Conservation (phyloP, 1,284 basidiomycete genomes). For the Ustilago bromivora region DNA sequence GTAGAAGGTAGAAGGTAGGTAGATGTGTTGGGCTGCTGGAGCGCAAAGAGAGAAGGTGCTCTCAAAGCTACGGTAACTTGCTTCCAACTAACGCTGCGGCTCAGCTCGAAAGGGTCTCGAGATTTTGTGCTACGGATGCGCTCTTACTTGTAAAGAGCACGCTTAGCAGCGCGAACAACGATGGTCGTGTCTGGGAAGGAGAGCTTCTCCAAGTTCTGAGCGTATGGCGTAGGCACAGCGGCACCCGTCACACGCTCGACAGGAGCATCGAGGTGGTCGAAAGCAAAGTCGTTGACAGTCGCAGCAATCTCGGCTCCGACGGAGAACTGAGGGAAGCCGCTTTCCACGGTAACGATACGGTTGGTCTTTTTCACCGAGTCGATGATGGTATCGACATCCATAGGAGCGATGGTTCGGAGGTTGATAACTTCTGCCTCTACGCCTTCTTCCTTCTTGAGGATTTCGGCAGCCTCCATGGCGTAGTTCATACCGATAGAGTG, state of each 20-base stretch:
- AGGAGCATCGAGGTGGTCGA: constrained; percentile 79
- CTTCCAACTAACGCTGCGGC: background rate
- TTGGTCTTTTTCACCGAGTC: constrained; percentile 98
- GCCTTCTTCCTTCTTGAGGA: constrained; percentile 88
- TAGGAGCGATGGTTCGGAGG: constrained; percentile 90
- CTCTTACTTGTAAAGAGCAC: constrained; percentile 63
- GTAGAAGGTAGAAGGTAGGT: too few species aligned
- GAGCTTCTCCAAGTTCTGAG: constrained; percentile 74
- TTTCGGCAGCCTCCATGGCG: constrained; percentile 79
- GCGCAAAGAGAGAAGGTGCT: too few species aligned
- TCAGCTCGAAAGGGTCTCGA: background rate
- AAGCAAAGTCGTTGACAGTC: constrained; percentile 78
- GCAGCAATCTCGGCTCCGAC: constrained; percentile 98
- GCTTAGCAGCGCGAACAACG: constrained; percentile 63
- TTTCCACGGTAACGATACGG: constrained; percentile 93
- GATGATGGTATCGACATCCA: constrained; percentile 97
- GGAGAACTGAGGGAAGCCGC: constrained; percentile 98
- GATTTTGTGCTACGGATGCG: too few species aligned
- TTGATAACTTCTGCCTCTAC: constrained; percentile 99
- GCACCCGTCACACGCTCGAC: constrained; percentile 98
- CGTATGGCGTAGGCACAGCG: constrained; percentile 70
- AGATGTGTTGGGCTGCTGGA: too few species aligned
- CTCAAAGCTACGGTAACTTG: too few species aligned
- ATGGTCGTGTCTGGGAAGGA: constrained; percentile 66
- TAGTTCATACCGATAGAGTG: constrained; percentile 73